Evolutionary conservation across 78 protist genomes (phyloP).

Genomic region (Dictyostelium purpureum): DNA sequence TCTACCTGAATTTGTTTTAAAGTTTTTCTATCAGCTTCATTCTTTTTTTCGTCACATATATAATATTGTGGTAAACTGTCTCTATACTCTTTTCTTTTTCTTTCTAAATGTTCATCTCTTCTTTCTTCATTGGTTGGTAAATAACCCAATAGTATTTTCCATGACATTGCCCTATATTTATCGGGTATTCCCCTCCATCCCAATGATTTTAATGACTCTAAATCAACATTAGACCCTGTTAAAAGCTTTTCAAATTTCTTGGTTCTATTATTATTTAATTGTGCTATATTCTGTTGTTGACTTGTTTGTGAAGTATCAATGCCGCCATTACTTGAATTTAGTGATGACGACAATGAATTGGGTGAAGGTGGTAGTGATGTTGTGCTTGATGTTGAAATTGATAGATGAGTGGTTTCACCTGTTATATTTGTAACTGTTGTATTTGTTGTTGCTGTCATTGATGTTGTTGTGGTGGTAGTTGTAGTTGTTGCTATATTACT

Average conservation of each 20-base stretch:
- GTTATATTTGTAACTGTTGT: not conserved
- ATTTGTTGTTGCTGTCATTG: not conserved
- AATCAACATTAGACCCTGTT: constrained; percentile 34
- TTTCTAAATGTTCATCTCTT: constrained; percentile 59
- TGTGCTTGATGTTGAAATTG: constrained; percentile 4
- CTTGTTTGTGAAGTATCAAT: not conserved
- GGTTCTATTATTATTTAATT: constrained; percentile 13
- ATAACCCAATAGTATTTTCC: constrained; percentile 83
- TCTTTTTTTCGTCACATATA: constrained; percentile 43
- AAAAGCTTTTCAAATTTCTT: constrained; percentile 42
- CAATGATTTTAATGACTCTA: constrained; percentile 36
- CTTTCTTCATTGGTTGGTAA: constrained; percentile 76
- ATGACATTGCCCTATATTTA: constrained; percentile 35
- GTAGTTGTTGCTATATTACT: not conserved
- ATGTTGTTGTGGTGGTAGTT: not conserved
- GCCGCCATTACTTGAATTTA: constrained; percentile 41
- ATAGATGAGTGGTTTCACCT: constrained; percentile 6
- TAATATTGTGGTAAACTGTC: constrained; percentile 65
- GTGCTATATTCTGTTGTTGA: not conserved
- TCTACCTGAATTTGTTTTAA: constrained; percentile 90
- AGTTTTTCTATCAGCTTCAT: constrained; percentile 70
- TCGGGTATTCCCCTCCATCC: constrained; percentile 76
- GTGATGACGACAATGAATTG: not conserved
- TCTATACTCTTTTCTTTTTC: constrained; percentile 82
- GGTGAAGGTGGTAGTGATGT: not conserved